Percentiles rank a stretch among this genome's conserved stretches.
Conservation (phyloP, 306 rosid genomes). For the Vachellia collinsii region DNA sequence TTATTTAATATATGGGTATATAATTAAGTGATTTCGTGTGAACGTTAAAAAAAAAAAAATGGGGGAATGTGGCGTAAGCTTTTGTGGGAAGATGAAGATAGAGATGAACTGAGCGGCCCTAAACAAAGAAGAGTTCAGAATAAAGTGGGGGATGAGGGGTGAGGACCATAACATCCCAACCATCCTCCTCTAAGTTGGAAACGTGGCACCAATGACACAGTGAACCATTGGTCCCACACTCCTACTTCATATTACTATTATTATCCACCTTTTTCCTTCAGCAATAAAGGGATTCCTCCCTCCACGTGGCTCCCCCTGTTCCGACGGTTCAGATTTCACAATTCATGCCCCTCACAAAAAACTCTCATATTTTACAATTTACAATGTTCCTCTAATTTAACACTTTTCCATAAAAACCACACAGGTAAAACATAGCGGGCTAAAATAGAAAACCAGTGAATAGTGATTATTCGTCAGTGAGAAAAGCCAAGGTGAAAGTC, state of each 20-base stretch:
- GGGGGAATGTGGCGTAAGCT: background rate
- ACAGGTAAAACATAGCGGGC: background rate
- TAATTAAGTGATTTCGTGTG: too few species aligned
- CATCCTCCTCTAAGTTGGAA: background rate
- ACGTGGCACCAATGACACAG: constrained; percentile 3
- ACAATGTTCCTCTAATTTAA: background rate
- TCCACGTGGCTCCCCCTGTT: constrained; percentile 10
- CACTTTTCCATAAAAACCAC: background rate
- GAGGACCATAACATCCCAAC: constrained; percentile 17
- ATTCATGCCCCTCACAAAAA: background rate
- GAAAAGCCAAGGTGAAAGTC: background rate
- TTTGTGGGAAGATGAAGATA: background rate
- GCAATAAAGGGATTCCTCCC: background rate
- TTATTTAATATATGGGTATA: background rate
- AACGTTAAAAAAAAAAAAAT: background rate
- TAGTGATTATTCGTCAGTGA: background rate
- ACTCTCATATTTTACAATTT: background rate
- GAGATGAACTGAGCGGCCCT: background rate
- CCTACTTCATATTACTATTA: background rate
- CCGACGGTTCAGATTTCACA: background rate
- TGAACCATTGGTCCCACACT: background rate
- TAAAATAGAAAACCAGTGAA: background rate
- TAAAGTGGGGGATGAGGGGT: constrained; percentile 4
- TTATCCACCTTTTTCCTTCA: background rate
- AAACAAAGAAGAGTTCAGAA: background rate